Conservation (phyloP, 768 basidiomycete species). For the Ramaria rubella region DNA sequence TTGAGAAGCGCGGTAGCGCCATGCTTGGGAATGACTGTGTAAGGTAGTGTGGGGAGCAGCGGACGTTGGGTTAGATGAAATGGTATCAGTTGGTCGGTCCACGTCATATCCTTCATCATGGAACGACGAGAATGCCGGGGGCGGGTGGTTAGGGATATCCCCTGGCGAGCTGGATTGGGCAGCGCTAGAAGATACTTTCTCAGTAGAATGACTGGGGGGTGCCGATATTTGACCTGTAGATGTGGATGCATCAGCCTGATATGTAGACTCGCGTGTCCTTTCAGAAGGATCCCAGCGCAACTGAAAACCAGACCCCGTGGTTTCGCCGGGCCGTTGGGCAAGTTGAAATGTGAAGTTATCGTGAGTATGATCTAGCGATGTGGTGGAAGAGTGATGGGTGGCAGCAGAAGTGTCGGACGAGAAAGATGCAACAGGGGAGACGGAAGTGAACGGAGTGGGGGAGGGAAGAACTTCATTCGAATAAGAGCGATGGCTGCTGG, state of each 20-base stretch:
- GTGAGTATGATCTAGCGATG: not conserved
- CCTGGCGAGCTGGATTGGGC: too few species aligned
- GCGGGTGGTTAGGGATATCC: too few species aligned
- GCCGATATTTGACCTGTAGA: not conserved
- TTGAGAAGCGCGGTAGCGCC: too few species aligned
- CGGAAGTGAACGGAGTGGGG: not conserved
- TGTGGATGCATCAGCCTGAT: not conserved
- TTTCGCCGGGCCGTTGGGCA: not conserved
- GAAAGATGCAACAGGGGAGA: slow-evolving; percentile 9
- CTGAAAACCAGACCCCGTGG: not conserved
- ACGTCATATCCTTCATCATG: too few species aligned
- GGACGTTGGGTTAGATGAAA: too few species aligned
- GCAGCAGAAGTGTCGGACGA: slow-evolving; percentile 12
- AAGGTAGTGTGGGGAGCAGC: too few species aligned
- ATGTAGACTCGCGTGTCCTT: not conserved
- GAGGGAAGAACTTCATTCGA: not conserved
- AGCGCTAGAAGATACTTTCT: too few species aligned
- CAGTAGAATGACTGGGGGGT: not conserved
- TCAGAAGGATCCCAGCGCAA: not conserved
- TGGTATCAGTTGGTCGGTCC: too few species aligned
- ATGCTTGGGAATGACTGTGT: too few species aligned
- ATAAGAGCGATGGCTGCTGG: not conserved
- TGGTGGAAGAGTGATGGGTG: slow-evolving; percentile 9
- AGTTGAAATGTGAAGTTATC: not conserved
- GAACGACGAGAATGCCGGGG: too few species aligned